Evolutionary conservation across 2,329 filamentous ascomycete species (phyloP).

Genomic region (Coniochaeta prunicola): DNA sequence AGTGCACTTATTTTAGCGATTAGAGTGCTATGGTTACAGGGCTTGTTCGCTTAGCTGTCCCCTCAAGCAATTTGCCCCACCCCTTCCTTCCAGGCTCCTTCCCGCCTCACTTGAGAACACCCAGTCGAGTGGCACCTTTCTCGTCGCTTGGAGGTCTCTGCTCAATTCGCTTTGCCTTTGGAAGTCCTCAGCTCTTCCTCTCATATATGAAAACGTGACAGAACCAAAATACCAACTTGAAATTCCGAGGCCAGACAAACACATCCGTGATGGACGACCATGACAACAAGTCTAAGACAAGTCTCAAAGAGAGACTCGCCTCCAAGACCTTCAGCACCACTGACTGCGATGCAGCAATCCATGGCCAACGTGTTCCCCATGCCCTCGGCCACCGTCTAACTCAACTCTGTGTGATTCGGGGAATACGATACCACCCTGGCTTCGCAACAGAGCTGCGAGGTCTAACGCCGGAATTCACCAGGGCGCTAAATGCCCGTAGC

Average conservation of each 20-base stretch:
- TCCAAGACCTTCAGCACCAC: not conserved
- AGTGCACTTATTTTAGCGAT: too few relatives aligned
- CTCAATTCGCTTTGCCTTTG: not conserved
- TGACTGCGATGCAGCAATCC: not conserved
- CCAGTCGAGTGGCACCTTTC: not conserved
- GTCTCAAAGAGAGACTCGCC: not conserved
- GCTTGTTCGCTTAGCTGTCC: too few relatives aligned
- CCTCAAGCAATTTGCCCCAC: not conserved
- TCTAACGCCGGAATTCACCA: not conserved
- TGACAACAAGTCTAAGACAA: not conserved
- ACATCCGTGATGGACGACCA: not conserved
- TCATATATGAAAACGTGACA: not conserved
- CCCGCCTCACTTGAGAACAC: not conserved
- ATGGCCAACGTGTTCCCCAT: not conserved
- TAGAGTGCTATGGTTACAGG: too few relatives aligned
- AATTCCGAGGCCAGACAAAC: too few relatives aligned
- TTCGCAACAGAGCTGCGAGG: conserved; percentile 1
- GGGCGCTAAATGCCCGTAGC: conserved; percentile 7
- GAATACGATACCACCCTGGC: conserved; percentile 1
- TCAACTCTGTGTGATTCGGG: not conserved
- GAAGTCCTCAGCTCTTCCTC: not conserved
- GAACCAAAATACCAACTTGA: not conserved
- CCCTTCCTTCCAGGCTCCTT: not conserved
- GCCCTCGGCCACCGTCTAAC: not conserved
- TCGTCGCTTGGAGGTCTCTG: not conserved